Evolutionary conservation across 345 rosid species (phyloP).

Genomic region (Iberis pinnata): DNA sequence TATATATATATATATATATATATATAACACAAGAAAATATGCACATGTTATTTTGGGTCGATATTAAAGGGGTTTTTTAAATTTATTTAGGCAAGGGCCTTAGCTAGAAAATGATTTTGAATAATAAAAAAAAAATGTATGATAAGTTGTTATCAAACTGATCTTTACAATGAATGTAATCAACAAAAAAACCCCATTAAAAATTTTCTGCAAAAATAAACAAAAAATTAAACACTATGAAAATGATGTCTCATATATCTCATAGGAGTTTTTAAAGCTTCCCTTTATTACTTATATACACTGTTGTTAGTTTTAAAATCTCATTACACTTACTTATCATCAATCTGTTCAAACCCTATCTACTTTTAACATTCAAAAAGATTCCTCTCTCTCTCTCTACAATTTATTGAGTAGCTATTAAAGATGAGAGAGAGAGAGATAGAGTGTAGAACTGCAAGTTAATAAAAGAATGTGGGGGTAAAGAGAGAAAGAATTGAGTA

Average conservation of each 20-base stretch:
- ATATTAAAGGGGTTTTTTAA: slow-evolving; percentile 8
- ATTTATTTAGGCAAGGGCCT: no score
- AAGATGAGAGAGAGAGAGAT: slow-evolving; percentile 17
- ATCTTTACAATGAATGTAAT: slow-evolving; percentile 30
- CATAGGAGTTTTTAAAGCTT: slow-evolving; percentile 22
- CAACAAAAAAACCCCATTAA: slow-evolving; percentile 12
- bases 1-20: no score
- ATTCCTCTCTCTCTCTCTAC: slow-evolving; percentile 23
- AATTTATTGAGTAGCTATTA: slow-evolving; percentile 25
- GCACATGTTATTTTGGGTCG: slow-evolving; percentile 16
- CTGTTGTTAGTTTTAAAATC: slow-evolving; percentile 23
- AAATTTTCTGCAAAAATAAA: background rate
- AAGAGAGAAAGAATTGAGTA: slow-evolving; percentile 22
- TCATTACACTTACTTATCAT: no score
- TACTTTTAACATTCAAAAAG: slow-evolving; percentile 30
- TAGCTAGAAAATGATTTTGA: no score
- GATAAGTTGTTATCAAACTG: slow-evolving; percentile 32
- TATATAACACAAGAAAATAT: no score
- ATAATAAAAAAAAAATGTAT: slow-evolving; percentile 1
- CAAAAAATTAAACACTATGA: background rate
- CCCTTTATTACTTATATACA: slow-evolving; percentile 25
- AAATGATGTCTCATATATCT: slow-evolving; percentile 24
- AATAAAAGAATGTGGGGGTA: slow-evolving; percentile 30
- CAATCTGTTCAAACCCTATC: slow-evolving; percentile 25
- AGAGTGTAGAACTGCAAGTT: slow-evolving; percentile 31